These are phyloP conservation scores for Aureobasidium subglaciale DNA, from an alignment of 2,329 filamentous ascomycete species.

Conservation along the genomic window DNA sequence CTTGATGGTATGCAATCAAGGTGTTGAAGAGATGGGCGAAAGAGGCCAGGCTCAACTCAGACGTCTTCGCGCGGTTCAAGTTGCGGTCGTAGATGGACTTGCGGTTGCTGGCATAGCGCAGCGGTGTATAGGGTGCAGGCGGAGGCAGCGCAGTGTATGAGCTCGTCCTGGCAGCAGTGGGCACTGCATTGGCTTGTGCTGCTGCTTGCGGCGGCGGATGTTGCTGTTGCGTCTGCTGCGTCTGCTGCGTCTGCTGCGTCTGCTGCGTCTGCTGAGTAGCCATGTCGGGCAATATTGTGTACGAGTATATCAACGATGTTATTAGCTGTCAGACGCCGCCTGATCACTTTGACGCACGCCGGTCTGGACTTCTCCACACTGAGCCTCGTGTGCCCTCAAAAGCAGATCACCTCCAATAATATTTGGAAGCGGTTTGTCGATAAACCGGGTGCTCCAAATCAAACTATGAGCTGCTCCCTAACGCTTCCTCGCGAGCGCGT, in stretches of 20 bases:
- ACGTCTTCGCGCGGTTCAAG: conserved; percentile 78
- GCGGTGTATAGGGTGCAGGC: conserved; percentile 42
- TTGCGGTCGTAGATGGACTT: conserved; percentile 98
- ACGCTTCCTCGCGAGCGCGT: background rate
- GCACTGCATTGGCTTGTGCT: background rate
- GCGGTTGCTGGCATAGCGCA: conserved; percentile 84
- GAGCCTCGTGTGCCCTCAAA: background rate
- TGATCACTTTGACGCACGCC: background rate
- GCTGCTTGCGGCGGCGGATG: background rate
- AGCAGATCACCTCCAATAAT: background rate
- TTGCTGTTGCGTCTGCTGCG: conserved; percentile 1
- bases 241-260: background rate
- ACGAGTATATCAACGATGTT: conserved; percentile 1
- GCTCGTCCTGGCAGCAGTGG: background rate
- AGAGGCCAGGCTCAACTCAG: conserved; percentile 84
- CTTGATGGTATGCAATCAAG: conserved; percentile 93
- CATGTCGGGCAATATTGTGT: conserved; percentile 6
- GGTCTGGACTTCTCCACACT: conserved; percentile 1
- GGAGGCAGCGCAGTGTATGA: conserved; percentile 24
- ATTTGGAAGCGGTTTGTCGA: background rate
- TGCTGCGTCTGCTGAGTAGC: conserved; percentile 7
- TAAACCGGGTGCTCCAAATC: conserved; percentile 13
- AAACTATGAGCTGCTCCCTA: conserved; percentile 8
- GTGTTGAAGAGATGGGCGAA: conserved; percentile 96
- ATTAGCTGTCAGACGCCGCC: conserved; percentile 8